Conservation (phyloP, 140 eudicot genomes). For the Cichorium intybus region DNA sequence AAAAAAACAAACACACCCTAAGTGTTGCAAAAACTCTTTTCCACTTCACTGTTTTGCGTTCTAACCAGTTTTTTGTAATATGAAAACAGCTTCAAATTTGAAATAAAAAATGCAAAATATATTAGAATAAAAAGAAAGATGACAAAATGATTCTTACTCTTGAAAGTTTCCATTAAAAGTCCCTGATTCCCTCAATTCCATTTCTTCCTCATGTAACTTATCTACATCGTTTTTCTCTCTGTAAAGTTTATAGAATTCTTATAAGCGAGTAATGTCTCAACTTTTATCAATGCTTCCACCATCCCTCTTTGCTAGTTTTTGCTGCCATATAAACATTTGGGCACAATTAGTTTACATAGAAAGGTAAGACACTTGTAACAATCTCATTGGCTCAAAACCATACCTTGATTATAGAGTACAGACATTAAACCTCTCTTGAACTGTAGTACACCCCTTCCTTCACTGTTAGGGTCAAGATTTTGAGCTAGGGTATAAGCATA, state of each 20-base stretch:
- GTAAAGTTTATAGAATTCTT: too few relatives aligned
- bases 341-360: not conserved
- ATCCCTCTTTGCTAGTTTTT: conserved; percentile 90
- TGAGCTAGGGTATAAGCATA: conserved; percentile 93
- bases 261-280: too few relatives aligned
- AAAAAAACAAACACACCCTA: too few relatives aligned
- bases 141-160: too few relatives aligned
- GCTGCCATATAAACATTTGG: conserved; percentile 48
- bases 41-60: conserved; percentile 77
- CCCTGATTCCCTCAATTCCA: too few relatives aligned
- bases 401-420: conserved; percentile 96
- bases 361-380: not conserved
- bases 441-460: too few relatives aligned
- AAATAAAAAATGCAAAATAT: too few relatives aligned
- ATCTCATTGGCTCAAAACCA: conserved; percentile 9
- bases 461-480: conserved; percentile 92
- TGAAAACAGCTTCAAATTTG: too few relatives aligned
- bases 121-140: too few relatives aligned
- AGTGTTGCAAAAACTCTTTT: conserved; percentile 87
- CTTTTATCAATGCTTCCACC: conserved; percentile 85
- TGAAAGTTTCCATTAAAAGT: too few relatives aligned
- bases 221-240: too few relatives aligned
- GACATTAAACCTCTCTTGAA: conserved; percentile 94
- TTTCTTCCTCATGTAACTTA: too few relatives aligned
- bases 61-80: conserved; percentile 50